phyloP scores from a whole-genome alignment of 139 green algal species.

The Tetratostichococcus sp. region DNA sequence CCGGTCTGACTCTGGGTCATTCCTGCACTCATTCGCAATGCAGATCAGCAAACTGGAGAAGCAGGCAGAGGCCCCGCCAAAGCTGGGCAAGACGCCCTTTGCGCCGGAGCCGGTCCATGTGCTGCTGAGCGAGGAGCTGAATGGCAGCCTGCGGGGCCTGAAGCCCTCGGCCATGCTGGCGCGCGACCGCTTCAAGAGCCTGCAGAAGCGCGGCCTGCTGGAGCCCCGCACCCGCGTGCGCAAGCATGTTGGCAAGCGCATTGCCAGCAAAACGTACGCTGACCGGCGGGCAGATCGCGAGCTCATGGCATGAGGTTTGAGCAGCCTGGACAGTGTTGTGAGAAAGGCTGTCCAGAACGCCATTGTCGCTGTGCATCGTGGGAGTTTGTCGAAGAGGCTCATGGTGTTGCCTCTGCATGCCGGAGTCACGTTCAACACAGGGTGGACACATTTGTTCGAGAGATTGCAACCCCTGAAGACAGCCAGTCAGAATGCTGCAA shows the following conservation, averaged over 20 bases:
- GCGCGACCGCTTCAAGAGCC: constrained; percentile 65
- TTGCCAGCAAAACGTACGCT: background rate
- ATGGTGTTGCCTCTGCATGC: no score
- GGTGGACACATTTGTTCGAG: no score
- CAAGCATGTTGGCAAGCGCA: constrained; percentile 4
- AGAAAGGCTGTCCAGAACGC: no score
- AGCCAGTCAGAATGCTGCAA: no score
- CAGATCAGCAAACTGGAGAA: constrained; percentile 49
- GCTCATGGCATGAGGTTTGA: background rate
- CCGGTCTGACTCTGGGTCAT: no score
- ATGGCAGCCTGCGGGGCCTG: constrained; percentile 55
- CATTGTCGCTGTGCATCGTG: no score
- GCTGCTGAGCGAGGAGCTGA: constrained; percentile 65
- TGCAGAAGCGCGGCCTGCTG: constrained; percentile 74
- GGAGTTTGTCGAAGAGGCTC: no score
- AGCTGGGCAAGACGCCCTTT: constrained; percentile 66
- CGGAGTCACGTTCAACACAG: no score
- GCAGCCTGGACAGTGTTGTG: no score
- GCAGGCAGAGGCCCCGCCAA: constrained; percentile 38
- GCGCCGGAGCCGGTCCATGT: constrained; percentile 60
- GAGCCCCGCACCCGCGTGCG: constrained; percentile 55
- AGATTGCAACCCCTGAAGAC: no score
- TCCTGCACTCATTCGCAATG: no score
- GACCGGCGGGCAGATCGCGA: background rate
- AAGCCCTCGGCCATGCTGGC: constrained; percentile 37